phyloP scores from a whole-genome alignment of 1,284 basidiomycete species.

The Fomitopsis palustris region DNA sequence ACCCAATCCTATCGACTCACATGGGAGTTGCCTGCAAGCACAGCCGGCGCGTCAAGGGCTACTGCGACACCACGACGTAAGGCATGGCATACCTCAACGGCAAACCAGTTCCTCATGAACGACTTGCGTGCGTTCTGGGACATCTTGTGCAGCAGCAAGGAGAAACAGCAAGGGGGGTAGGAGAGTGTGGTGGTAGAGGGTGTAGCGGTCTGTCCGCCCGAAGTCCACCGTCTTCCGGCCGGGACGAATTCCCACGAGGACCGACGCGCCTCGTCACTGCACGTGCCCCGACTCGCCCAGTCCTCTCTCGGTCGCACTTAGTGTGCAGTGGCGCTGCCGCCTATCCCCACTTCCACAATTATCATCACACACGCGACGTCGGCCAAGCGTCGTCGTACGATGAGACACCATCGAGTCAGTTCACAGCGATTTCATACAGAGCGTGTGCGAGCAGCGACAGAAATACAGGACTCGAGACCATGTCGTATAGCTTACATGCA shows the following conservation, averaged over 20 bases:
- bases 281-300: constrained; percentile 6
- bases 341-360: too few species aligned
- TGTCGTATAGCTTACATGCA: not conserved
- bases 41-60: not conserved
- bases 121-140: constrained; percentile 22
- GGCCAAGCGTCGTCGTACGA: too few species aligned
- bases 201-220: not conserved
- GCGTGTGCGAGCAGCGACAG: too few species aligned
- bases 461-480: not conserved
- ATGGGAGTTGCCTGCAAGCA: constrained; percentile 67
- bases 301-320: not conserved
- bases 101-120: constrained; percentile 77
- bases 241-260: constrained; percentile 18
- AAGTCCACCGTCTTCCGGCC: constrained; percentile 5
- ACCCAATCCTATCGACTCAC: constrained; percentile 39
- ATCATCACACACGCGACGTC: too few species aligned
- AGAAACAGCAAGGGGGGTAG: not conserved
- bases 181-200: constrained; percentile 11
- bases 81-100: constrained; percentile 61
- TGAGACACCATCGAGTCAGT: too few species aligned
- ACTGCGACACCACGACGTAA: not conserved
- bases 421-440: not conserved
- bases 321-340: not conserved
- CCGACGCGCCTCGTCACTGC: constrained; percentile 16
- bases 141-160: constrained; percentile 18